These are phyloP conservation scores for Globisporangium cylindrosporum DNA, from an alignment of 352 stramenopile species.

Conservation along the genomic window DNA sequence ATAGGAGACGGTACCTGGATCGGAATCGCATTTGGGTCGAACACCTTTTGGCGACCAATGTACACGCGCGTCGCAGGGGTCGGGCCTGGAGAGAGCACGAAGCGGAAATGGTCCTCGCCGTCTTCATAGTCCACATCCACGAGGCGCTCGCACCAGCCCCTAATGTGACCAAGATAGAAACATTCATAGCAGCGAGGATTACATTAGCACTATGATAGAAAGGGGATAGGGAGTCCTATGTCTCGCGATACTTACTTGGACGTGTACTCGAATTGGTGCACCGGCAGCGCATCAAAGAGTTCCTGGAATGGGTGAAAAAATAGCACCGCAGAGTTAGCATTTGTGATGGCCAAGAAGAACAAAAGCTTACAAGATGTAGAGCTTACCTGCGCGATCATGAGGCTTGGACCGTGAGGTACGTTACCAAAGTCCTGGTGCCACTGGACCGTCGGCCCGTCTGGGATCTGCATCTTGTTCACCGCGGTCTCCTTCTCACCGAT, in stretches of 20 bases:
- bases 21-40: conserved; percentile 44
- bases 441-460: conserved; percentile 47
- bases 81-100: conserved; percentile 90
- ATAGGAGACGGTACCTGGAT: conserved; percentile 21
- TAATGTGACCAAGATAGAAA: background rate
- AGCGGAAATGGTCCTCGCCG: conserved; percentile 86
- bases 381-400: conserved; percentile 84
- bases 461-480: conserved; percentile 47
- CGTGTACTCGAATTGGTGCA: conserved; percentile 96
- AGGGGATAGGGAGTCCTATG: background rate
- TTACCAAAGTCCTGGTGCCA: conserved; percentile 89
- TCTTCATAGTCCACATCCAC: conserved; percentile 90
- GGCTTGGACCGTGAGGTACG: conserved; percentile 73
- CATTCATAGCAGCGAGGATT: background rate
- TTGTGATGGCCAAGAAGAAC: background rate
- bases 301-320: conserved; percentile 42
- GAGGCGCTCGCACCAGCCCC: conserved; percentile 91
- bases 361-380: background rate
- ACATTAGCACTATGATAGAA: background rate
- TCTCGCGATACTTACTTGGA: conserved; percentile 23
- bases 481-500: conserved; percentile 28
- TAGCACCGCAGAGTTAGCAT: background rate
- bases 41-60: conserved; percentile 79
- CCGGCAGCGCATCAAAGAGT: conserved; percentile 93
- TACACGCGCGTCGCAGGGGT: conserved; percentile 91